phyloP scores from a whole-genome alignment of 345 rosid genomes.

The Ceriops decandra region DNA sequence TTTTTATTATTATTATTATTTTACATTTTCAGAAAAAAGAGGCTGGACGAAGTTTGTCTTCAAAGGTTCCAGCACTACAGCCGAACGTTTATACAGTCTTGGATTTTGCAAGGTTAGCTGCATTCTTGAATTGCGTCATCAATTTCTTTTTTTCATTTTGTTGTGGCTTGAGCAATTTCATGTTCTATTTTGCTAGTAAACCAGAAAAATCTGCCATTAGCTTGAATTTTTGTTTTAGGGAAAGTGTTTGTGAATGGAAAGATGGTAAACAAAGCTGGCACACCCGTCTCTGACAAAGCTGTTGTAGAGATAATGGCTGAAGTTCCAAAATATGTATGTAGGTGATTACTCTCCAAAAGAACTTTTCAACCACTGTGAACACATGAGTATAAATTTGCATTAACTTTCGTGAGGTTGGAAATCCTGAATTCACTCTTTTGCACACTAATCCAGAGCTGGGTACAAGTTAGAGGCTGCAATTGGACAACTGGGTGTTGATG shows the following conservation, averaged over 20 bases:
- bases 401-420: slow-evolving; percentile 1
- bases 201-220: too few species aligned
- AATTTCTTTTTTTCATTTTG: background rate
- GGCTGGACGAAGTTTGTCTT: slow-evolving; percentile 88
- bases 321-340: slow-evolving; percentile 96
- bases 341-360: slow-evolving; percentile 61
- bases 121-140: slow-evolving; percentile 12
- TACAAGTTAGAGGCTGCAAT: slow-evolving; percentile 90
- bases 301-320: slow-evolving; percentile 72
- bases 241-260: slow-evolving; percentile 90
- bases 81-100: slow-evolving; percentile 72
- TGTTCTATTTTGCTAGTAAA: background rate
- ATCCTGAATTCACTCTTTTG: slow-evolving; percentile 11
- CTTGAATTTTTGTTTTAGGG: slow-evolving; percentile 37
- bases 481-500: slow-evolving; percentile 78
- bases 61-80: slow-evolving; percentile 92
- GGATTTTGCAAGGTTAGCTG: slow-evolving; percentile 81
- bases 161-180: background rate
- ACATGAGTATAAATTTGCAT: background rate
- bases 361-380: slow-evolving; percentile 15
- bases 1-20: too few species aligned
- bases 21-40: slow-evolving; percentile 54
- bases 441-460: slow-evolving; percentile 63
- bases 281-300: slow-evolving; percentile 61
- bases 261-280: slow-evolving; percentile 80